Conservation (phyloP, 1,284 basidiomycete genomes). For the Cerrena zonata region DNA sequence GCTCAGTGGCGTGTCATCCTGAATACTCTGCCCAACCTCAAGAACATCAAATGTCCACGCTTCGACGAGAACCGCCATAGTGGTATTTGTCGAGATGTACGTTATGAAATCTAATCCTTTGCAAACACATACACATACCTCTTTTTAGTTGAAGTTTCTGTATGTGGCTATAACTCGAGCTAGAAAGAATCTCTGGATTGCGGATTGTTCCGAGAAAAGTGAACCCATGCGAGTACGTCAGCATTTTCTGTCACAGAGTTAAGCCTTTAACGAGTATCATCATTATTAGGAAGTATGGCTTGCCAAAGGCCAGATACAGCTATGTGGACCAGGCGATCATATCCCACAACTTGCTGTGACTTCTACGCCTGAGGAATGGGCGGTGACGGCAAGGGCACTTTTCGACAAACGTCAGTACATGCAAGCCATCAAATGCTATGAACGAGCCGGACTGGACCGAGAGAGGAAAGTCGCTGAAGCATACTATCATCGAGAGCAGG, state of each 20-base stretch:
- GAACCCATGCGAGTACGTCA: constrained; percentile 54
- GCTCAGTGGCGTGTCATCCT: constrained; percentile 59
- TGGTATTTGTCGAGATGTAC: constrained; percentile 55
- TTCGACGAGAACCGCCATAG: constrained; percentile 53
- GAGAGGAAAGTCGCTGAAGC: constrained; percentile 44
- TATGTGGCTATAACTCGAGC: constrained; percentile 71
- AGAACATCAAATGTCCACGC: constrained; percentile 25
- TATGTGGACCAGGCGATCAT: constrained; percentile 36
- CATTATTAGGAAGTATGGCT: constrained; percentile 45
- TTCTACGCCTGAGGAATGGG: constrained; percentile 53
- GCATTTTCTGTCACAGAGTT: neutral
- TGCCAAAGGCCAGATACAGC: constrained; percentile 36
- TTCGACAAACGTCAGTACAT: constrained; percentile 52
- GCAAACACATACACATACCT: too few relatives aligned
- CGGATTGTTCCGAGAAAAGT: constrained; percentile 51
- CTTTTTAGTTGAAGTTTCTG: constrained; percentile 53
- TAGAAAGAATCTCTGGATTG: constrained; percentile 62
- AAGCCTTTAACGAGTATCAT: too few relatives aligned
- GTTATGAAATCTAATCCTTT: constrained; percentile 8
- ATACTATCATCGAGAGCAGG: constrained; percentile 39
- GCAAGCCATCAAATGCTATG: constrained; percentile 59
- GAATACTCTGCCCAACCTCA: constrained; percentile 32
- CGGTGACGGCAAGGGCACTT: constrained; percentile 40
- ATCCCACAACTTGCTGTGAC: constrained; percentile 44
- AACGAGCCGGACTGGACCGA: constrained; percentile 41